Conservation (phyloP, 306 rosid species). For the Parietaria judaica region DNA sequence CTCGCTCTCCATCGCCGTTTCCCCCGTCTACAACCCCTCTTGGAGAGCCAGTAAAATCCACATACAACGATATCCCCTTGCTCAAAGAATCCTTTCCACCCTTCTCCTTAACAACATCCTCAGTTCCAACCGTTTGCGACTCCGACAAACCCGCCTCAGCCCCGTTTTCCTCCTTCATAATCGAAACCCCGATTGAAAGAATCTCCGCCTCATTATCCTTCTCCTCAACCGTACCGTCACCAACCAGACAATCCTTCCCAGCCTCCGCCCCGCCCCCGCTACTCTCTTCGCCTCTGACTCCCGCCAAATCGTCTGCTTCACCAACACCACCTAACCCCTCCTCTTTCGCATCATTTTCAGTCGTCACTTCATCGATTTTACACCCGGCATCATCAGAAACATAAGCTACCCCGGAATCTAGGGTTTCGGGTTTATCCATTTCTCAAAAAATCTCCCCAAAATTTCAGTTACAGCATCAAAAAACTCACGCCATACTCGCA, state of each 20-base stretch:
- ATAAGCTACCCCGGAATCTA: conserved; percentile 21
- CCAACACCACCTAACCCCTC: conserved; percentile 3
- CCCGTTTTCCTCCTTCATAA: background rate
- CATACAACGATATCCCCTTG: conserved; percentile 29
- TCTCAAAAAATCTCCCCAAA: conserved; percentile 3
- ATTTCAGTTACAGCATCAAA: background rate
- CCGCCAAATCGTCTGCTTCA: conserved; percentile 1
- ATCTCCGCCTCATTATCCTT: conserved; percentile 12
- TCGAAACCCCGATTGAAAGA: background rate
- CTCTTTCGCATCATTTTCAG: conserved; percentile 18
- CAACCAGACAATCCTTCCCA: conserved; percentile 13
- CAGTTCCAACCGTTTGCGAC: conserved; percentile 8
- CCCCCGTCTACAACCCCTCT: conserved; percentile 10
- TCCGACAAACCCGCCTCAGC: background rate
- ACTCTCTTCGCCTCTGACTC: background rate
- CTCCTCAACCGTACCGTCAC: conserved; percentile 9
- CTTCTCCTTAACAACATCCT: conserved; percentile 7
- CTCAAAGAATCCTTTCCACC: conserved; percentile 22
- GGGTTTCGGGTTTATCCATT: conserved; percentile 39
- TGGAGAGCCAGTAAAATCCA: conserved; percentile 28
- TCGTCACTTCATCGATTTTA: background rate
- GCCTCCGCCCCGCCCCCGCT: conserved; percentile 7
- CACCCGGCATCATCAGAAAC: background rate
- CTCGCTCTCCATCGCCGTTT: conserved; percentile 20
- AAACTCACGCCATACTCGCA: conserved; percentile 2